Conservation (phyloP, 768 basidiomycete species). For the Russula griseocarnosa region DNA sequence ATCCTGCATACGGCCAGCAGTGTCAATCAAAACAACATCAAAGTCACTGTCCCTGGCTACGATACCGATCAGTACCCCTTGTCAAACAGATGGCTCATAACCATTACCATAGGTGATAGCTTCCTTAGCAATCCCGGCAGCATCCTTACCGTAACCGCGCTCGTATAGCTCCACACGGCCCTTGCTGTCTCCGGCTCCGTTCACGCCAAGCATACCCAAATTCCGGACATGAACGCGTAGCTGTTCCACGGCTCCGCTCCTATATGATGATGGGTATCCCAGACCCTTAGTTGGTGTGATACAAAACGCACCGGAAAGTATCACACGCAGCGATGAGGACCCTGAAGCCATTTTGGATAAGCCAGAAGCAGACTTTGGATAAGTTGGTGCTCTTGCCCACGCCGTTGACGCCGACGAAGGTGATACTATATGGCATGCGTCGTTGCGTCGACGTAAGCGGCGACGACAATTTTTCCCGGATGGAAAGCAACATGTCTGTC, state of each 20-base stretch:
- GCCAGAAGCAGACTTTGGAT: conserved; percentile 98
- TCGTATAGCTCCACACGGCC: conserved; percentile 90
- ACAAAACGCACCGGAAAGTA: conserved; percentile 68
- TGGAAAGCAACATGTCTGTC: conserved; percentile 92
- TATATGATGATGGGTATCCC: conserved; percentile 31
- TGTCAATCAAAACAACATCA: conserved; percentile 96
- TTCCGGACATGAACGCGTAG: conserved; percentile 95
- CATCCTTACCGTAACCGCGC: conserved; percentile 96
- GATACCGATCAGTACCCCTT: conserved; percentile 2
- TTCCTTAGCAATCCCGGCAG: conserved; percentile 96
- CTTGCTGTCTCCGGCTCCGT: conserved; percentile 61
- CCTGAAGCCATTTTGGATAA: conserved; percentile 88
- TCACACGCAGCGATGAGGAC: conserved; percentile 98
- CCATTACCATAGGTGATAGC: conserved; percentile 81
- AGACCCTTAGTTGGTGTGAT: not conserved
- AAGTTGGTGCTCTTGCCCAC: conserved; percentile 99
- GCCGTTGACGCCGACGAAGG: conserved; percentile 98
- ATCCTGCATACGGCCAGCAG: conserved; percentile 98
- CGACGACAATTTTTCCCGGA: conserved; percentile 79
- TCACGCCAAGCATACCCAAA: conserved; percentile 74
- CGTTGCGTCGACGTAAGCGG: conserved; percentile 71
- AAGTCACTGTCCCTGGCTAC: conserved; percentile 84
- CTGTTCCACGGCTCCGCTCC: conserved; percentile 97
- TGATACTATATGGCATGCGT: conserved; percentile 84
- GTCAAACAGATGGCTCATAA: not conserved